Base-by-base conservation (phyloP, 768 basidiomycete species). In the Pleurotus tuoliensis region DNA sequence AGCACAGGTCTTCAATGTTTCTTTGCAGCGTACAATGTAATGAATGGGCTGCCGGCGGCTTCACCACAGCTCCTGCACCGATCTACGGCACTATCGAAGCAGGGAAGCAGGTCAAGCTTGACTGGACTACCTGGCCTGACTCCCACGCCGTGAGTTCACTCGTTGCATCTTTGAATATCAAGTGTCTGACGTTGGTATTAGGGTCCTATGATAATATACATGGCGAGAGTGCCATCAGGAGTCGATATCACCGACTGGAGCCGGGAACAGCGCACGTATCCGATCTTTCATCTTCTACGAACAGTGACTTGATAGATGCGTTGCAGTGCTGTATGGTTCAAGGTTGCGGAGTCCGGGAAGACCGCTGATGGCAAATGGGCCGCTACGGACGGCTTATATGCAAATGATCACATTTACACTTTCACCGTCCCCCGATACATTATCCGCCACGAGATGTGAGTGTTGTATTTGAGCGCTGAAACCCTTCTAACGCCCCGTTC, bases 361-460 rank as follows among this genome's bases (percentile, higher is more conserved):
- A 70, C 67, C 11, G 58, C 72, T 2, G 70, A 71, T 51, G 78
- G 78, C 8, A 68, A 70, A 48, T 79, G 78, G 79, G 77, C 77
- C 1, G 69, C 76, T 15, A 73, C 74, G 1, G 71, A 75, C 54
- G 53, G 75, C 13, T 67, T 79, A 18, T 63, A 64, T 9, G 71
- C 71, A 1, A 60, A 66, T 11, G 67, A 76, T 57, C 71, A 71
- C 55, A 66, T 77, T 50, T 80, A 76, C 58, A 73, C 71, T 3
- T 76, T 81, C 65, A 77, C 73, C 1, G 77, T 80, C 50, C 78
- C 78, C 1, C 77, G 79, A 63, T 81, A 80, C 57, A 70, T 80
- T 57, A 70, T 80, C 51, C 69, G 78, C 9, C 75, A 80, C 62
- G 78, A 80, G 59, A 77, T 76, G 74, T 76, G 15, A 37, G 71